Evolutionary conservation across 2,329 filamentous ascomycete genomes (phyloP), one percentile per base, ranked within the genome.

Genomic region (Diaporthe sp.): DNA sequence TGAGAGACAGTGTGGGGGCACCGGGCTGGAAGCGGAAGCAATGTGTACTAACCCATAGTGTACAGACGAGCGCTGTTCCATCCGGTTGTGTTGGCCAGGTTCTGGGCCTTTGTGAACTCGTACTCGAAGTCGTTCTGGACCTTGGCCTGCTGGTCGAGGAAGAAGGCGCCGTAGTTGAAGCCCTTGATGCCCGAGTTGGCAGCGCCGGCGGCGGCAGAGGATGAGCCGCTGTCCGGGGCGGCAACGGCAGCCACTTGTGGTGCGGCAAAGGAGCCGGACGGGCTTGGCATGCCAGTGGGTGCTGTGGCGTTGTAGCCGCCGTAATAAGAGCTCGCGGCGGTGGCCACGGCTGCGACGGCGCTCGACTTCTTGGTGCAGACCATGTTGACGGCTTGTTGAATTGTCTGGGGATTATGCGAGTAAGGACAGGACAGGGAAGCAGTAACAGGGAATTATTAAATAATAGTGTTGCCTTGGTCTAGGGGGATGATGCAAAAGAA

Each of bases 61-160:
- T 93, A 95, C n/a, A 95, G 87, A 76, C 94, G 91, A 44, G 92
- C 93, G 76, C 90, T 92, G 79, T 86, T 93, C 86, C 94, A 95
- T 61, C 91, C 91, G 31, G 87, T 85, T 72, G 92, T 92, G 65
- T 92, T 92, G 44, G 88, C 86, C 15, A 96, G 90, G 70, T 86
- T 86, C 79, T 91, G 88, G 34, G 94, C 93, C 5, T 88, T 86
- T 78, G 88, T 90, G 88, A 95, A 95, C 84, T 94, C 90, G 80
- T 89, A 86, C 86, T 94, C 90, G 83, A 94, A 96, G 82, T 94
- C 92, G 20, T 87, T 80, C 80, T 93, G 89, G 70, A 80, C 79
- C 86, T 94, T 94, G 80, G 88, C 84, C 42, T 88, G 84, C 76
- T 92, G 89, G 80, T 91, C 89, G 61, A 87, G 89, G 81, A 92